Evolutionary conservation across 2,329 filamentous ascomycete species (phyloP).

Genomic region (Westerdykella aurantiaca): DNA sequence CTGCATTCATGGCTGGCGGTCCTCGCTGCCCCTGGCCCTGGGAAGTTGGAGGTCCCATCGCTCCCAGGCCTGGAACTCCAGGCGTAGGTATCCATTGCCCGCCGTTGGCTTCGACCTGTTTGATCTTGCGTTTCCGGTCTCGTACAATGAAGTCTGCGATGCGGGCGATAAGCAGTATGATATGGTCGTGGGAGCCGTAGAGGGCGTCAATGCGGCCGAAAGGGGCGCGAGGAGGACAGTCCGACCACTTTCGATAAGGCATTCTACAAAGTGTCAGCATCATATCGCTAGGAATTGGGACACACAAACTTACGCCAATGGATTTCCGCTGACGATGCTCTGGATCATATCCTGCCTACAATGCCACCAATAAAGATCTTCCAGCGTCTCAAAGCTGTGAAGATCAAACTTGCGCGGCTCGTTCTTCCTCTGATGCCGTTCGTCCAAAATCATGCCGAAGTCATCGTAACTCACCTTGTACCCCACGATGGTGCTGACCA

Average conservation of each 20-base stretch:
- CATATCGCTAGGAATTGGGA: not conserved
- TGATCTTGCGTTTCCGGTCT: constrained; percentile 73
- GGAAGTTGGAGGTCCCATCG: constrained; percentile 33
- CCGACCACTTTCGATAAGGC: constrained; percentile 74
- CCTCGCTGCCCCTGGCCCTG: constrained; percentile 5
- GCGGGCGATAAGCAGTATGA: constrained; percentile 74
- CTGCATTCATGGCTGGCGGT: constrained; percentile 16
- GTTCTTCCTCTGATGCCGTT: constrained; percentile 34
- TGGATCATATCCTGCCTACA: constrained; percentile 91
- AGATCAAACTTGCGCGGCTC: constrained; percentile 51
- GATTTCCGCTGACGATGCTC: constrained; percentile 79
- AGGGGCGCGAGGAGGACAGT: constrained; percentile 78
- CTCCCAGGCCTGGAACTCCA: constrained; percentile 40
- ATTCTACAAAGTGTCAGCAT: constrained; percentile 51
- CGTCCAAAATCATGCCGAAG: constrained; percentile 47
- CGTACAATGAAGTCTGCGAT: constrained; percentile 71
- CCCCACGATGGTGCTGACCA: constrained; percentile 56
- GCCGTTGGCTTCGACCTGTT: constrained; percentile 55
- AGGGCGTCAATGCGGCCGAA: constrained; percentile 72
- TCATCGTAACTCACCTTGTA: constrained; percentile 54
- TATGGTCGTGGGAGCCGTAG: constrained; percentile 83
- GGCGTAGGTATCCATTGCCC: constrained; percentile 52
- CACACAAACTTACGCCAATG: constrained; percentile 63
- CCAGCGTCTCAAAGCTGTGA: constrained; percentile 70
- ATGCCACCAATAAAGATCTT: constrained; percentile 94